Conservation (phyloP, 768 basidiomycete genomes). For the Xerocomus potaroensis region DNA sequence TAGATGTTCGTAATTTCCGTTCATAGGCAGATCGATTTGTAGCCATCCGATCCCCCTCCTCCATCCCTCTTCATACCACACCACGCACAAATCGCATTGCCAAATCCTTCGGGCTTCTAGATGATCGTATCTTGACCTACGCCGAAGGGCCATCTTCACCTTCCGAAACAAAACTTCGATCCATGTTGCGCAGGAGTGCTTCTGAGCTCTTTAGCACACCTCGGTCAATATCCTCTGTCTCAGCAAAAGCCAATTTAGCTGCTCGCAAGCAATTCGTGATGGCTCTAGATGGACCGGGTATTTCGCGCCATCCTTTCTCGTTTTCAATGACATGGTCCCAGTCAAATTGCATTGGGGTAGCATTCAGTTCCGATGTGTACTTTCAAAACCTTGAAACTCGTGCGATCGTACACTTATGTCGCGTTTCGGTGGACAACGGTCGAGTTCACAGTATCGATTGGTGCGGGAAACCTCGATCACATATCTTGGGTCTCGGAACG, state of each 20-base stretch:
- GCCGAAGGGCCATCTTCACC: conserved; percentile 35
- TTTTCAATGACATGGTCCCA: conserved; percentile 61
- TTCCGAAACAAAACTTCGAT: conserved; percentile 39
- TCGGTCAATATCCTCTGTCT: conserved; percentile 34
- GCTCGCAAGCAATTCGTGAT: conserved; percentile 51
- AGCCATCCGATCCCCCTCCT: conserved; percentile 44
- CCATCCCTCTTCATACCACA: conserved; percentile 55
- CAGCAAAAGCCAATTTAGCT: conserved; percentile 56
- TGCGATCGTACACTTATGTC: conserved; percentile 48
- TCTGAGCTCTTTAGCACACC: conserved; percentile 44
- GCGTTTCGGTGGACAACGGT: conserved; percentile 32
- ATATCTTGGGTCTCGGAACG: conserved; percentile 49
- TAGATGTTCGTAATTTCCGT: conserved; percentile 1
- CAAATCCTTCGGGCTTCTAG: conserved; percentile 55
- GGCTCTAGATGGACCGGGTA: conserved; percentile 62
- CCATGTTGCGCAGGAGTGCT: conserved; percentile 49
- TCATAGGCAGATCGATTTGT: conserved; percentile 60
- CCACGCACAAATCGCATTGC: conserved; percentile 67
- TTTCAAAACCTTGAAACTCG: conserved; percentile 59
- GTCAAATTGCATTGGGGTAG: conserved; percentile 57
- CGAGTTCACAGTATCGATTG: conserved; percentile 49
- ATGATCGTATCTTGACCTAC: conserved; percentile 53
- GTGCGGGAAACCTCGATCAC: conserved; percentile 39
- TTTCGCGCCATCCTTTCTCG: conserved; percentile 49
- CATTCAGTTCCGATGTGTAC: conserved; percentile 55